phyloP scores from a whole-genome alignment of 352 stramenopile species.

The Phytophthora multivora region DNA sequence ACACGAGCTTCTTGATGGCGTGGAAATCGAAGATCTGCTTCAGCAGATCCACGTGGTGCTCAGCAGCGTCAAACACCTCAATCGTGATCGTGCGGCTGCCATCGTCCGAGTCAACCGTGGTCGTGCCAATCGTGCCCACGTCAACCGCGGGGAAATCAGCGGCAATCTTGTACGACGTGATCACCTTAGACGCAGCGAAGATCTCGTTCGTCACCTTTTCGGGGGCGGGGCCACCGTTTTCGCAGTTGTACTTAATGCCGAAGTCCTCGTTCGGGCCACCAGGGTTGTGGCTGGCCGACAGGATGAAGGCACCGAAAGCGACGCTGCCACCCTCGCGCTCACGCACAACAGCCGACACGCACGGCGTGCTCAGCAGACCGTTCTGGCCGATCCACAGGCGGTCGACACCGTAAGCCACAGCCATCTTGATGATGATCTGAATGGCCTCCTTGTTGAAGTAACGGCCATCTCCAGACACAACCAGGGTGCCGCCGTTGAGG shows the following conservation, averaged over 20 bases:
- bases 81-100: slow-evolving; percentile 92
- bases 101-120: slow-evolving; percentile 79
- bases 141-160: slow-evolving; percentile 83
- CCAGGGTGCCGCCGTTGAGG: slow-evolving; percentile 94
- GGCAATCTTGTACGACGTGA: slow-evolving; percentile 94
- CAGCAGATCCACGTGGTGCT: slow-evolving; percentile 95
- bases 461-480: slow-evolving; percentile 96
- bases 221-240: slow-evolving; percentile 97
- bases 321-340: slow-evolving; percentile 93
- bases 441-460: slow-evolving; percentile 95
- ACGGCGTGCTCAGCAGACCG: slow-evolving; percentile 97
- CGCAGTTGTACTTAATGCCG: slow-evolving; percentile 99
- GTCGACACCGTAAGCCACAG: slow-evolving; percentile 96
- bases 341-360: slow-evolving; percentile 97
- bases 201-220: slow-evolving; percentile 98
- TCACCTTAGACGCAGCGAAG: slow-evolving; percentile 95
- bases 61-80: slow-evolving; percentile 97
- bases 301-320: slow-evolving; percentile 95
- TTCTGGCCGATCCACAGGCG: slow-evolving; percentile 96
- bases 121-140: slow-evolving; percentile 74
- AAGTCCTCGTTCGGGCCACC: slow-evolving; percentile 98
- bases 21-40: slow-evolving; percentile 99
- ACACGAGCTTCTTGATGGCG: slow-evolving; percentile 91
- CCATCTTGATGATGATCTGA: slow-evolving; percentile 96
- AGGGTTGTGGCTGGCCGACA: slow-evolving; percentile 99